Evolutionary conservation across 192 early-diverging fungal species (phyloP), one percentile per base, ranked within the genome.

Genomic region (Coemansia sp.): DNA sequence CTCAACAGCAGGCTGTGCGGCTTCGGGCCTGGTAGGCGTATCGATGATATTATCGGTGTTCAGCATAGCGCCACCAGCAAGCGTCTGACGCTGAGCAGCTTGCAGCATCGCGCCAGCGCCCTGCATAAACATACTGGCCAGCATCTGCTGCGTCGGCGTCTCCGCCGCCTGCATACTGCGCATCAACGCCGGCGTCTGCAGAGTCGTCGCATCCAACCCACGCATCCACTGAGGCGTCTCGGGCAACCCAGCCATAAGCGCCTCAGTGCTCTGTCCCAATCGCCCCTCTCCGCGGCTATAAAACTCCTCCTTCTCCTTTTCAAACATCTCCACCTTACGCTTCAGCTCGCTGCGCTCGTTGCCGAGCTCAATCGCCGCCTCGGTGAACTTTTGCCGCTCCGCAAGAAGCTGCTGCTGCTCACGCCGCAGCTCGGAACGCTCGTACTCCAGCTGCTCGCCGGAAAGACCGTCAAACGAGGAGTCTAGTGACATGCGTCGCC

Each of bases 351-450:
- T 65, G 45, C 91, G 80, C 53, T 92, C 88, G 17, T 84, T 59
- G 18, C 87, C 91, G 2, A 92, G 66, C 61, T 83, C 66, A 15
- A 91, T 81, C 13, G 88, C 89, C 5, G 86, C 86, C 38, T 88
- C 83, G 0, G 88, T 86, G 45, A 92, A 85, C 57, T 78, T 80
- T 21, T 65, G 43, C 12, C 86, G 86, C 57, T 92, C 87, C 30
- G 78, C 73, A 43, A 85, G 81, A 19, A 89, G 75, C 62, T 87
- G 67, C 38, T 53, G 46, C n/a, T 73, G 62, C 53, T 87, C 66
- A 15, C 77, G 63, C 34, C 77, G 73, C 47, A 85, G 50, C 6
- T 57, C 66, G 30, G 69, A 59, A n/a, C 69, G 67, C 40, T 82
- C 83, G 1, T 54, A 50, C 42, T 84, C 76, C 19, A 81, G 50